A percentile compares a stretch with the other conserved stretches of the same genome.
Conservation (phyloP, 176 grass and related monocot genomes). For the Musa itinerans region DNA sequence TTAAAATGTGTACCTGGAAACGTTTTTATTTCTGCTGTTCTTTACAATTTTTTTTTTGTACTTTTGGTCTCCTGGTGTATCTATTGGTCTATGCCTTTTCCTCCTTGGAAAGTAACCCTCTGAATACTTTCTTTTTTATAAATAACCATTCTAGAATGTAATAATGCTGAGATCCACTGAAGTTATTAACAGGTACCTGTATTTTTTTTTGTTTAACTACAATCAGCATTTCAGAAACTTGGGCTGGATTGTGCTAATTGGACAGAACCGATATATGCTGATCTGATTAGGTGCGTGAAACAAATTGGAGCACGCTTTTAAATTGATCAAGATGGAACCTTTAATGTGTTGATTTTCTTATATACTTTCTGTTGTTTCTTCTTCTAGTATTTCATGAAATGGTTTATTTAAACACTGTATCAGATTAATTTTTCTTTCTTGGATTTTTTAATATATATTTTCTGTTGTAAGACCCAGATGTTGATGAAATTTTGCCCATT, state of each 20-base stretch:
- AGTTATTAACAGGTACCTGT: background rate
- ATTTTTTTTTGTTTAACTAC: background rate
- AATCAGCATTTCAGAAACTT: slow-evolving; percentile 74
- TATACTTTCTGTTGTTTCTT: background rate
- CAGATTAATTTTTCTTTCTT: slow-evolving; percentile 6
- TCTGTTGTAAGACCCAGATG: background rate
- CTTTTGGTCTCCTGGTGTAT: background rate
- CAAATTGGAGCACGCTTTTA: slow-evolving; percentile 7
- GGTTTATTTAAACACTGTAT: background rate
- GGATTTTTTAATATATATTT: slow-evolving; percentile 2
- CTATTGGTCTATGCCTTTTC: background rate
- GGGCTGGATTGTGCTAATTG: slow-evolving; percentile 96
- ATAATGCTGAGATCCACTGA: background rate
- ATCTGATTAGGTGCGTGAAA: slow-evolving; percentile 56
- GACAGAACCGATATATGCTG: slow-evolving; percentile 83
- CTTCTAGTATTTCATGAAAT: background rate
- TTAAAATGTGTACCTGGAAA: slow-evolving; percentile 7
- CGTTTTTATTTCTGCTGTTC: slow-evolving; percentile 6
- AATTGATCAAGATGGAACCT: background rate
- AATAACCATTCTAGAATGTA: background rate
- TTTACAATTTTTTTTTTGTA: background rate
- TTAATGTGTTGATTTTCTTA: background rate
- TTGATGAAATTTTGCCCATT: background rate
- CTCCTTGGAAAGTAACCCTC: background rate
- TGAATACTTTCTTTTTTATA: background rate